Percentiles rank a stretch among this genome's conserved stretches.
phyloP scores from a whole-genome alignment of 495 filamentous ascomycete species.

The Parathielavia hyrcaniae region DNA sequence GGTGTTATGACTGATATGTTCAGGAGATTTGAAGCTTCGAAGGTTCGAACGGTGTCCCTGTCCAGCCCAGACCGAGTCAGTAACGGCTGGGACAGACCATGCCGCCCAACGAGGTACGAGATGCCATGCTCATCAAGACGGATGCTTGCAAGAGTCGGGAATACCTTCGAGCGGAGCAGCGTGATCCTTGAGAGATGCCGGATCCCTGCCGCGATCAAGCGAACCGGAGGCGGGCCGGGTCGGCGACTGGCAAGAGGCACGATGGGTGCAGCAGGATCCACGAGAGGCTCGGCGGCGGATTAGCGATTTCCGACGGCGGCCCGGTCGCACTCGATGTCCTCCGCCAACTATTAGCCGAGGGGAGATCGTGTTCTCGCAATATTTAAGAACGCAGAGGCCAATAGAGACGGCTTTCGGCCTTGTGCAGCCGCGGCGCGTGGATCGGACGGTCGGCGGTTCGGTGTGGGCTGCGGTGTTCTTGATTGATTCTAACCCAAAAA shows the following conservation, averaged over 20 bases:
- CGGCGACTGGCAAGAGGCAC: conserved; percentile 1
- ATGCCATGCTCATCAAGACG: neutral
- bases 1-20: no score
- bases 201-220: neutral
- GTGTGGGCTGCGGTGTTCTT: conserved; percentile 6
- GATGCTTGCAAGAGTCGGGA: neutral
- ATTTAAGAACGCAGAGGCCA: conserved; percentile 16
- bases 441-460: neutral
- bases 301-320: conserved; percentile 7
- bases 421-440: neutral
- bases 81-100: no score
- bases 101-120: no score
- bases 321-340: conserved; percentile 24
- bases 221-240: conserved; percentile 8
- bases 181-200: neutral
- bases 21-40: no score
- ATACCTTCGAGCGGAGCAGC: neutral
- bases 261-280: neutral
- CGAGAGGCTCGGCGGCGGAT: neutral
- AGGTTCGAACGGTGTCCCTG: no score
- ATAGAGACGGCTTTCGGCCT: neutral
- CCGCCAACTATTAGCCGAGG: conserved; percentile 18
- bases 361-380: conserved; percentile 10
- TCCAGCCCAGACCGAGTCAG: no score
- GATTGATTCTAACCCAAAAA: neutral